Evolutionary conservation across 2,329 filamentous ascomycete genomes (phyloP).

Genomic region (Stachybotrys echinatus): DNA sequence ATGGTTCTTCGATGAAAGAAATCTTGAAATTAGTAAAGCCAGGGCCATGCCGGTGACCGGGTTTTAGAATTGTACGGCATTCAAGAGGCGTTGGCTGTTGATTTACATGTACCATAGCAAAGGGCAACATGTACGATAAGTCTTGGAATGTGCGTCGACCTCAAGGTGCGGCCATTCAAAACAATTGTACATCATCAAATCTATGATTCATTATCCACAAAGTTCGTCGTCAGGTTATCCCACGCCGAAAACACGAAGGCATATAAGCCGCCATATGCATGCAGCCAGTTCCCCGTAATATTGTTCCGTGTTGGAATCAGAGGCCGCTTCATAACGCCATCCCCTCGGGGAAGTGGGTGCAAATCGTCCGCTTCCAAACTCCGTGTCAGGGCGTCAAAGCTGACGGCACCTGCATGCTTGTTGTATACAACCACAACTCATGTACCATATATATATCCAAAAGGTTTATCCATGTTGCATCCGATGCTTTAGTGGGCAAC

Average conservation of each 20-base stretch:
- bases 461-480: background rate
- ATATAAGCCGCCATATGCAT: background rate
- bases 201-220: background rate
- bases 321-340: background rate
- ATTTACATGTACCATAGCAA: background rate
- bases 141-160: background rate
- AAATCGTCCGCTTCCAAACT: background rate
- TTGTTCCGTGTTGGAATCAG: background rate
- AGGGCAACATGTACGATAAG: background rate
- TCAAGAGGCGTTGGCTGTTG: background rate
- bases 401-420: background rate
- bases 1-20: too few species aligned
- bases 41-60: background rate
- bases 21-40: too few species aligned
- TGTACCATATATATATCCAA: background rate
- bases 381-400: background rate
- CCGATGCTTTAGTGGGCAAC: slow-evolving; percentile 47
- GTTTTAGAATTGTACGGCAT: background rate
- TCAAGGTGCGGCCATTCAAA: background rate
- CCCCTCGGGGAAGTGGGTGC: background rate
- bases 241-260: too few species aligned
- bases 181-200: background rate
- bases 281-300: background rate
- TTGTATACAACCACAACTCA: background rate
- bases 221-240: background rate